Evolutionary conservation across 2,329 filamentous ascomycete genomes (phyloP), one percentile per base, ranked within the genome.

Genomic region (Whalleya microplaca): DNA sequence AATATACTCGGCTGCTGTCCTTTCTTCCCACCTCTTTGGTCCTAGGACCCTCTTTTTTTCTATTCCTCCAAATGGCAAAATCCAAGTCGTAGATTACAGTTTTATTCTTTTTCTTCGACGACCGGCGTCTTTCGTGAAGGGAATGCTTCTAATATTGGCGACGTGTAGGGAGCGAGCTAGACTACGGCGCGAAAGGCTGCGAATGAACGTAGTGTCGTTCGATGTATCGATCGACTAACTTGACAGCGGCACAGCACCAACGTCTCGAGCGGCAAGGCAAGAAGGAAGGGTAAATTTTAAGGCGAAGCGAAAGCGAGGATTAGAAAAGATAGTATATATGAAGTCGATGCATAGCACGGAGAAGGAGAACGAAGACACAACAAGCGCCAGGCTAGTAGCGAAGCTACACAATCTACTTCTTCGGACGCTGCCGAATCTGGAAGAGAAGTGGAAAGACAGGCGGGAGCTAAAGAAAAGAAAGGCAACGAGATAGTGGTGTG

Each of bases 71-170:
- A 56, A 27, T 27, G 9, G 23, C 48, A 48, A 47, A 44, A 53
- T 51, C 60, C 37, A 58, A 65, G 59, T 60, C 55, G 61, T 47
- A 16, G 40, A 57, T 49, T 23, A 49, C 50, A 55, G 45, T 41
- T 48, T 44, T 55, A 56, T 53, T 37, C 12, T 37, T 37, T 37
- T 12, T 37, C 8, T 56, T 53, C 56, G 74, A 76, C 74, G 75
- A 57, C 74, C 75, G 69, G 74, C 74, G 75, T 76, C 74, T 64
- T 53, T 54, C 54, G 55, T 54, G 48, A 59, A 57, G 49, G 51
- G 55, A 56, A 19, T 41, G 51, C 48, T 51, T 44, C 53, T 41
- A 51, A 55, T 42, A 40, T 41, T 27, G 53, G 48, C 43, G 57
- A 58, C 51, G 55, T 32, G 48, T 62, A 53, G 52, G 58, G 61